These are phyloP conservation scores for Tuber melanosporum DNA, from an alignment of 495 filamentous ascomycete genomes.

Conservation along the genomic window DNA sequence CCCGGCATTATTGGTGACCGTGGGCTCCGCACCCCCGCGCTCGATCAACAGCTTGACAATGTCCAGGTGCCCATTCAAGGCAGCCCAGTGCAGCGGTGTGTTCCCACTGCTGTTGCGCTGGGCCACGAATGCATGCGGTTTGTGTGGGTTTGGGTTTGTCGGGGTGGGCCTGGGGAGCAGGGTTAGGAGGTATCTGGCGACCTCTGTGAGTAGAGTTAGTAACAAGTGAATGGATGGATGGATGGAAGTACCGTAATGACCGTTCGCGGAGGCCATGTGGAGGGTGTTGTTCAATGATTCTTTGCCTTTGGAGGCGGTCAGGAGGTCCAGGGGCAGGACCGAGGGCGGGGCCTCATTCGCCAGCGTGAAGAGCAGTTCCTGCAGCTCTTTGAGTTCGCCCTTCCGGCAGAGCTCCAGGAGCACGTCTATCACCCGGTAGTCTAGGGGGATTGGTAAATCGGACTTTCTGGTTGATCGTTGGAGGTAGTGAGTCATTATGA, in stretches of 20 bases:
- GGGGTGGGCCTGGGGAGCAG: conserved; percentile 41
- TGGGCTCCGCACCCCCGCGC: conserved; percentile 62
- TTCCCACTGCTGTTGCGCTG: conserved; percentile 71
- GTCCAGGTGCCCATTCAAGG: conserved; percentile 75
- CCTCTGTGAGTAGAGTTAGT: conserved; percentile 42
- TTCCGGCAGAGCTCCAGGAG: background rate
- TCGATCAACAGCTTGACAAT: conserved; percentile 68
- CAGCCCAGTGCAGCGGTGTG: conserved; percentile 86
- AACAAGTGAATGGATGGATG: background rate
- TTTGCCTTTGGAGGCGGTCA: conserved; percentile 61
- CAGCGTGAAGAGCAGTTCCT: background rate
- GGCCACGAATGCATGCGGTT: conserved; percentile 52
- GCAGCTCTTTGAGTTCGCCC: background rate
- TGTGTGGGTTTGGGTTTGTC: conserved; percentile 35
- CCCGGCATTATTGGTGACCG: conserved; percentile 69
- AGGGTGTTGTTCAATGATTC: conserved; percentile 64
- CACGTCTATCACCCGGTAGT: background rate
- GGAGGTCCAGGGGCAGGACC: conserved; percentile 45
- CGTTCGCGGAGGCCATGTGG: conserved; percentile 88
- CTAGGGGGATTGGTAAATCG: background rate
- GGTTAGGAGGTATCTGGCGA: conserved; percentile 49
- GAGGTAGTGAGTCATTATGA: background rate
- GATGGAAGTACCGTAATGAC: conserved; percentile 59
- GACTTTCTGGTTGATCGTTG: background rate
- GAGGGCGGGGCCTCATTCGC: background rate